A percentile compares a stretch with the other conserved stretches of the same genome.
phyloP scores from a whole-genome alignment of 2,329 filamentous ascomycete species.

The Tolypocladium tropicale region DNA sequence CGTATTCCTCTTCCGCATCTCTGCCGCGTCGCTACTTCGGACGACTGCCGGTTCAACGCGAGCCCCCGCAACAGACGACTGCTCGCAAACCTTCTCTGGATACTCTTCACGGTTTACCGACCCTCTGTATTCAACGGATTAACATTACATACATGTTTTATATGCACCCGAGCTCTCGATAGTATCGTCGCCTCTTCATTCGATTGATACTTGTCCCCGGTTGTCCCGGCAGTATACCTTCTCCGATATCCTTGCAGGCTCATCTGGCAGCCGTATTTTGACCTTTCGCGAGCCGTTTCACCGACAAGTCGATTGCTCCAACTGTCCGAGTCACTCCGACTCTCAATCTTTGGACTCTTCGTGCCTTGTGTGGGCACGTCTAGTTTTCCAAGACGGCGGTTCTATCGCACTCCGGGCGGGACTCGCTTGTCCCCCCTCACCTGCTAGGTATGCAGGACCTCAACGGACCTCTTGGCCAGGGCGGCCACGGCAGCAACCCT shows the following conservation, averaged over 20 bases:
- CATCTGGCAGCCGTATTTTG: not conserved
- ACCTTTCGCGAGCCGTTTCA: not conserved
- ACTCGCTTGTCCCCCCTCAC: constrained; percentile 79
- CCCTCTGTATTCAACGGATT: constrained; percentile 3
- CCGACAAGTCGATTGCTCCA: not conserved
- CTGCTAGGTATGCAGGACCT: constrained; percentile 88
- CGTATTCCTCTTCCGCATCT: constrained; percentile 1
- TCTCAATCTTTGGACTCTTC: constrained; percentile 16
- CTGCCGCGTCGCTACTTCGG: constrained; percentile 1
- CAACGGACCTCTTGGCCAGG: constrained; percentile 47
- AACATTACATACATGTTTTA: constrained; percentile 7
- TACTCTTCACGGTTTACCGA: not conserved
- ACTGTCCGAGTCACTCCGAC: not conserved
- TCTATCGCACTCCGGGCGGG: constrained; percentile 66
- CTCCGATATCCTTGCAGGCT: not conserved
- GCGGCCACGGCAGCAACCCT: constrained; percentile 29
- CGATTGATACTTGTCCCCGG: not conserved
- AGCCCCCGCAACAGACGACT: not conserved
- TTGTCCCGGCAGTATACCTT: not conserved
- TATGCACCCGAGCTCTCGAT: not conserved
- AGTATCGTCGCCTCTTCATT: not conserved
- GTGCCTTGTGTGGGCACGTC: constrained; percentile 46
- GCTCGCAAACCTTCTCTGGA: not conserved
- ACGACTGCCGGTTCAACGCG: constrained; percentile 3
- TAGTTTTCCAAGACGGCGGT: constrained; percentile 69